Evolutionary conservation across 176 grass and related monocot genomes (phyloP).

Genomic region (Carex littledalei): DNA sequence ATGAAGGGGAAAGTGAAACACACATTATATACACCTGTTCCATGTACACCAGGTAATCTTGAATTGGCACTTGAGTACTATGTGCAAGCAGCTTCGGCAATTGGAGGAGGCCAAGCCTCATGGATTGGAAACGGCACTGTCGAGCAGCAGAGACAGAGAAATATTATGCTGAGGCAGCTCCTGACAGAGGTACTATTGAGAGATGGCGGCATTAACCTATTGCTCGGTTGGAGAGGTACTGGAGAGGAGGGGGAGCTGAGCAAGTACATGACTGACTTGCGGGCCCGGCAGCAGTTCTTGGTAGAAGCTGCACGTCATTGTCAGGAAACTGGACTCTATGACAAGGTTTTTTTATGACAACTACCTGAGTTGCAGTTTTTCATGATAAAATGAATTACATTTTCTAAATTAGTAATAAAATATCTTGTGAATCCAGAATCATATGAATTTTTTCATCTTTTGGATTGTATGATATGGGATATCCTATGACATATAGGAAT

Average conservation of each 20-base stretch:
- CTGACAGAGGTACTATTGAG: slow-evolving; percentile 84
- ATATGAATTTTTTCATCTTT: slow-evolving; percentile 1
- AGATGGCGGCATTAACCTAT: slow-evolving; percentile 75
- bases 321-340: slow-evolving; percentile 85
- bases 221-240: slow-evolving; percentile 87
- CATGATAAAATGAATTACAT: not conserved
- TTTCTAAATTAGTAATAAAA: not conserved
- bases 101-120: slow-evolving; percentile 81
- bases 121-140: slow-evolving; percentile 52
- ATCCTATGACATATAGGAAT: not conserved
- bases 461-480: not conserved
- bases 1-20: not conserved
- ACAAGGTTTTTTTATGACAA: slow-evolving; percentile 75
- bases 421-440: not conserved
- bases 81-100: slow-evolving; percentile 75
- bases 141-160: slow-evolving; percentile 77
- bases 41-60: slow-evolving; percentile 35
- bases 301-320: slow-evolving; percentile 81
- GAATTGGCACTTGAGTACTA: slow-evolving; percentile 88
- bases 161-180: slow-evolving; percentile 83
- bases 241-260: slow-evolving; percentile 85
- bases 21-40: not conserved
- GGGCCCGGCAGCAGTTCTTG: slow-evolving; percentile 67
- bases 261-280: slow-evolving; percentile 89
- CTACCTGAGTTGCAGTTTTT: not conserved